A percentile compares a stretch with the other conserved stretches of the same genome.
These are phyloP conservation scores for Solanum paucissectum DNA, from an alignment of 257 asterid genomes.

Conservation along the genomic window DNA sequence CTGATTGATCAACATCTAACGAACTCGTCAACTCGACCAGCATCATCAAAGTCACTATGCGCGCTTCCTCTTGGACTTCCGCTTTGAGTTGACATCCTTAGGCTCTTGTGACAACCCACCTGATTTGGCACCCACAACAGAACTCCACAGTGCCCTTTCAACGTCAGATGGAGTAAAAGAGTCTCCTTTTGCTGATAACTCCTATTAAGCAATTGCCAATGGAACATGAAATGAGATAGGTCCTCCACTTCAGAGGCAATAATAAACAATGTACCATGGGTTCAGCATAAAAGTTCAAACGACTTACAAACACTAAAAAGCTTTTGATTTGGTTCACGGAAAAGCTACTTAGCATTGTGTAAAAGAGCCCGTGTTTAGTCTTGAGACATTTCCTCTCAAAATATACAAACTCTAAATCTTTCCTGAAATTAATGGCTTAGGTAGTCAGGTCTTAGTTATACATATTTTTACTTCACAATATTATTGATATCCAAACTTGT, in stretches of 20 bases:
- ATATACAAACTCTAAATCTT: background rate
- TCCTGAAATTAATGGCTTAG: background rate
- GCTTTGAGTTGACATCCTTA: conserved; percentile 3
- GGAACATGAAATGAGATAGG: background rate
- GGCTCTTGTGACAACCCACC: conserved; percentile 14
- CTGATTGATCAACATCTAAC: background rate
- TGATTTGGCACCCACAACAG: conserved; percentile 23
- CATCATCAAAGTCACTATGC: conserved; percentile 11
- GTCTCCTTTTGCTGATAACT: conserved; percentile 36
- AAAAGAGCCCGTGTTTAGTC: background rate
- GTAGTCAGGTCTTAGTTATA: background rate
- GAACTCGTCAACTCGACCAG: background rate
- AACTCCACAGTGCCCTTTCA: conserved; percentile 85
- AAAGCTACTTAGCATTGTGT: background rate
- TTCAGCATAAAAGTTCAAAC: background rate
- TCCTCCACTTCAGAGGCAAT: background rate
- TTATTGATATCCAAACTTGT: background rate
- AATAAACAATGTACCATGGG: background rate
- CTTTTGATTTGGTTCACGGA: background rate
- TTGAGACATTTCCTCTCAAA: background rate
- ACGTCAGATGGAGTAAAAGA: conserved; percentile 63
- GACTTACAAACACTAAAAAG: background rate
- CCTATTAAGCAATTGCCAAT: conserved; percentile 18
- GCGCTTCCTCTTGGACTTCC: conserved; percentile 42
- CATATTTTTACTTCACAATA: background rate